Evolutionary conservation across 352 stramenopile species (phyloP), one percentile per base, ranked within the genome.

Genomic region (Globisporangium heterothallicum): DNA sequence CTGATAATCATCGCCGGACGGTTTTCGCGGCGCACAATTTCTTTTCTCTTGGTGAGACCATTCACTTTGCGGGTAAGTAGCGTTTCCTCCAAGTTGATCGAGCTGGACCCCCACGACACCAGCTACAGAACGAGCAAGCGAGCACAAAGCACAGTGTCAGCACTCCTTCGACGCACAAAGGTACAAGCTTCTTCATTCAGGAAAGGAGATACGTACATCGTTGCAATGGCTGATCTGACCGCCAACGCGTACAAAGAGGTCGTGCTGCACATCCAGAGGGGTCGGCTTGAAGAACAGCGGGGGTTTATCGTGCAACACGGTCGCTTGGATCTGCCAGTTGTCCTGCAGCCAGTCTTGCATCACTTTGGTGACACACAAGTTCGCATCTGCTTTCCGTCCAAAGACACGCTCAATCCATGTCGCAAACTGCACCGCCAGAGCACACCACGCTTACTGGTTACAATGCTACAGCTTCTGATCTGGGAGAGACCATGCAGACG

Each of bases 361-460:
- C 10, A 92, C 95, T 25, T 87, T 55, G 16, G 97, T 99, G 30
- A 99, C 97, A 60, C 89, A 98, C 26, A 99, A 79, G 70, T 99
- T 97, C 43, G 81, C 84, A 65, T 98, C 89, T 9, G 92, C 95
- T 47, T 87, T 84, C 36, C 80, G 74, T 22, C 92, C 96, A 53
- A 99, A 95, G 12, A 93, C 70, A 13, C 76, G 66, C 63, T 96
- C 90, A 42, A 94, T 77, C 68, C 70, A 84, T 46, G 69, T 84
- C 21, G 88, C 80, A n/a, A 96, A 56, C 79, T 92, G 50, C 35
- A 32, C 19, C n/a, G n/a, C n/a, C n/a, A n/a, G n/a, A n/a, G n/a
- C n/a, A n/a, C n/a, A n/a, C n/a, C n/a, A n/a, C n/a, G n/a, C n/a
- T n/a, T n/a, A n/a, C n/a, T n/a, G n/a, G n/a, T n/a, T n/a, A n/a